These are phyloP conservation scores for Hygrophoropsis aurantiaca DNA, from an alignment of 768 basidiomycete genomes.

Conservation along the genomic window DNA sequence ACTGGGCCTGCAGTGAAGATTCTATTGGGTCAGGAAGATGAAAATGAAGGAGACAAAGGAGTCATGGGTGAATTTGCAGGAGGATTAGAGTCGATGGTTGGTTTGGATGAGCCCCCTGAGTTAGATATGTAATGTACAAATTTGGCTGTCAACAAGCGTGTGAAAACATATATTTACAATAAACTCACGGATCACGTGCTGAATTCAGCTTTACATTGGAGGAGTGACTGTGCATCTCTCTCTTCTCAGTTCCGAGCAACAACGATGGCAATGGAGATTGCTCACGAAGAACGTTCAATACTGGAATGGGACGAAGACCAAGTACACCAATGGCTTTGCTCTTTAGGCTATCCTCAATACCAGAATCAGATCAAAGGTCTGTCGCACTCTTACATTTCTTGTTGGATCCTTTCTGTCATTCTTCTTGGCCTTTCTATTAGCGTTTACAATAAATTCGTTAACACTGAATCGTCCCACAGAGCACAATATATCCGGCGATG, in stretches of 20 bases:
- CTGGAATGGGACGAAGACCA: conserved; percentile 74
- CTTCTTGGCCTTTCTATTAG: neutral
- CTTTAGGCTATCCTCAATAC: conserved; percentile 84
- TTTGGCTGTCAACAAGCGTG: too few relatives aligned
- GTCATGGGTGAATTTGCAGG: conserved; percentile 30
- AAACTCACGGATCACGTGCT: too few relatives aligned
- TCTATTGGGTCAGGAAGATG: conserved; percentile 30
- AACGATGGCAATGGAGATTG: conserved; percentile 27
- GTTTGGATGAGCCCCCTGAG: conserved; percentile 42
- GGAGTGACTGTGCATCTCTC: too few relatives aligned
- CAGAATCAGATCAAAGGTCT: conserved; percentile 78
- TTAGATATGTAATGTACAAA: neutral
- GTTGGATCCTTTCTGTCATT: conserved; percentile 6
- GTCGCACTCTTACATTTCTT: conserved; percentile 15
- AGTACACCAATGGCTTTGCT: conserved; percentile 77
- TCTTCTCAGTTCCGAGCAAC: neutral
- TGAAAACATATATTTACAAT: too few relatives aligned
- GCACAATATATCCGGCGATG: conserved; percentile 90
- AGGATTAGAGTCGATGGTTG: conserved; percentile 42
- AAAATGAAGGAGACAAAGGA: conserved; percentile 10
- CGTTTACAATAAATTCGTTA: conserved; percentile 2
- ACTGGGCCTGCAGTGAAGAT: conserved; percentile 44
- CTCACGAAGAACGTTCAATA: conserved; percentile 35
- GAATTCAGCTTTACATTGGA: too few relatives aligned
- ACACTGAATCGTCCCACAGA: conserved; percentile 45